Conservation (phyloP, 441 rosid genomes). For the Croton laevigatus region DNA sequence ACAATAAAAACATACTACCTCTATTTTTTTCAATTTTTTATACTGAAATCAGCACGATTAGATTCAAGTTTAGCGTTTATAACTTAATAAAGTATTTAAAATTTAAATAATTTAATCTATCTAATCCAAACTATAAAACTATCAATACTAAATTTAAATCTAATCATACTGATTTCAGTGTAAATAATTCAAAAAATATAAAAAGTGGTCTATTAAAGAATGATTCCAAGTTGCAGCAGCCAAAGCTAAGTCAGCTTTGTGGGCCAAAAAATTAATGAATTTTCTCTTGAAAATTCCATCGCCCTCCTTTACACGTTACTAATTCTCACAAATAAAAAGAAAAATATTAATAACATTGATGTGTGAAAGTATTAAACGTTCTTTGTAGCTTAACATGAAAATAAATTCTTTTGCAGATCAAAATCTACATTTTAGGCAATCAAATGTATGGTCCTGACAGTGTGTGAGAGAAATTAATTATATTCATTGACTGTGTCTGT, state of each 20-base stretch:
- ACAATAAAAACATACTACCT: no score
- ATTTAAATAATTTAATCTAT: no score
- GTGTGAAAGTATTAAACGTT: not conserved
- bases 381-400: not conserved
- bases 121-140: no score
- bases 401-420: not conserved
- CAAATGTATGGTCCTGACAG: no score
- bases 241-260: not conserved
- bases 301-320: not conserved
- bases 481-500: not conserved
- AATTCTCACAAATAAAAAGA: not conserved
- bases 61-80: no score
- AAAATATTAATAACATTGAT: not conserved
- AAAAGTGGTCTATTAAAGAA: not conserved
- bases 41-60: no score
- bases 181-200: no score
- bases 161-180: no score
- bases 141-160: no score
- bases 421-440: no score
- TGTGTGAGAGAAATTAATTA: not conserved
- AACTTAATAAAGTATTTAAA: no score
- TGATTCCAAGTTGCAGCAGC: not conserved
- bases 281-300: not conserved
- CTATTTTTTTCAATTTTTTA: no score
- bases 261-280: slow-evolving; percentile 4